Percentiles rank a stretch among this genome's conserved stretches.
phyloP scores from a whole-genome alignment of 1,139 yeast species.

The Casaregolazyma lundiana region DNA sequence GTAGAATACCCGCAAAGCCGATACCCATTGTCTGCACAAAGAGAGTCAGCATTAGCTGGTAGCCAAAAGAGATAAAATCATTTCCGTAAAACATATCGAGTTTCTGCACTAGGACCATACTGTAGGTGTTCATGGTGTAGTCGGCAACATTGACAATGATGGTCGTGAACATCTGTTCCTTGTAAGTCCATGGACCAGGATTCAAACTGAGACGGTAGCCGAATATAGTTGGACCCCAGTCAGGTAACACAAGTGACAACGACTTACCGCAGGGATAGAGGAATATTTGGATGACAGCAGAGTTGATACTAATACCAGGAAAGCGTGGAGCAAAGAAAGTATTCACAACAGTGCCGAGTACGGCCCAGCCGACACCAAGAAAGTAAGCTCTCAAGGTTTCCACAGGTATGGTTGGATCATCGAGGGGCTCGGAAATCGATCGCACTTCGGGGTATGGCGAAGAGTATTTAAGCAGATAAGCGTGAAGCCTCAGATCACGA shows the following conservation, averaged over 20 bases:
- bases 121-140: conserved; percentile 10
- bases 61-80: conserved; percentile 46
- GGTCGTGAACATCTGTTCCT: conserved; percentile 66
- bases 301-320: conserved; percentile 44
- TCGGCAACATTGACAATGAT: conserved; percentile 32
- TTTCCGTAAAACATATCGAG: conserved; percentile 36
- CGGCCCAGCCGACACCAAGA: conserved; percentile 52
- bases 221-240: conserved; percentile 41
- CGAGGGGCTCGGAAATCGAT: conserved; percentile 41
- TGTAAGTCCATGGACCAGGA: conserved; percentile 63
- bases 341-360: conserved; percentile 52
- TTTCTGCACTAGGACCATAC: conserved; percentile 10
- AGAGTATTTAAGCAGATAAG: conserved; percentile 46
- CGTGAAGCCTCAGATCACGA: conserved; percentile 43
- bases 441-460: conserved; percentile 59
- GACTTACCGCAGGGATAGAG: conserved; percentile 53
- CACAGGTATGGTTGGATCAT: conserved; percentile 38
- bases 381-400: conserved; percentile 57
- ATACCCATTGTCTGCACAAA: conserved; percentile 57
- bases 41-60: conserved; percentile 45
- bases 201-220: conserved; percentile 42
- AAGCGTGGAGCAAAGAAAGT: conserved; percentile 55
- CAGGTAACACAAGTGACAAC: conserved; percentile 39
- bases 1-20: conserved; percentile 57
- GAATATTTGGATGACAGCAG: conserved; percentile 54